Base-by-base conservation (phyloP, 1,139 yeast species). In the Yamadazyma spencermartinsiae region DNA sequence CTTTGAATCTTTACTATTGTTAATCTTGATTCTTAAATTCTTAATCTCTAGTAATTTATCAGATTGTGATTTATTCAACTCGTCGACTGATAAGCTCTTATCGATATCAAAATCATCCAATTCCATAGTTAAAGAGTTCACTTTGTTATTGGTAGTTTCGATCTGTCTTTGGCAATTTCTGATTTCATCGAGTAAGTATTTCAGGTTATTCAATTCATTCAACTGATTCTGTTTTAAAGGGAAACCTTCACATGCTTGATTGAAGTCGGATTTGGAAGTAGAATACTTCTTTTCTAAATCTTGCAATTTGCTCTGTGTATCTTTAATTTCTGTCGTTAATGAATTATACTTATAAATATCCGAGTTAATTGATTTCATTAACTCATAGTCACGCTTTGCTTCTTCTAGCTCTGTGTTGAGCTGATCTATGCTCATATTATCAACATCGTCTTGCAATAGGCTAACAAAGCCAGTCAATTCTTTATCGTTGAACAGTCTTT, bases 401-500 rank as follows among this genome's bases (percentile, higher is more conserved):
- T 54, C 56, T 32, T 56, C 52, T 11, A 77, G 63, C 17, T 58
- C 62, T 18, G 56, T 55, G 25, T 68, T 51, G 31, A 71, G 69
- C 29, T 64, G 62, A 27, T 72, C 68, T 14, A 60, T 57, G 28
- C 59, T 61, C 44, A 61, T 58, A 9, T 65, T 67, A 9, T 65
- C 55, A 3, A 76, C 63, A 30, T 72, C 70, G 0, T 48, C 62
- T 59, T 46, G 58, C 41, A 52, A 70, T 38, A 54, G 76, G 43
- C 42, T 51, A 33, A 58, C 55, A 37, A 72, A 72, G 3, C 45
- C 46, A 1, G 54, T 40, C 19, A 68, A 52, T 7, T 68, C 70
- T 0, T 64, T 57, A 2, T 65, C 65, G 27, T 74, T 76, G 59
- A 86, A 85, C 16, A 69, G 62, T 37, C 94, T 63, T 29, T 77